Base-by-base conservation (phyloP, 305 asterid species). In the Rubia peregrina region DNA sequence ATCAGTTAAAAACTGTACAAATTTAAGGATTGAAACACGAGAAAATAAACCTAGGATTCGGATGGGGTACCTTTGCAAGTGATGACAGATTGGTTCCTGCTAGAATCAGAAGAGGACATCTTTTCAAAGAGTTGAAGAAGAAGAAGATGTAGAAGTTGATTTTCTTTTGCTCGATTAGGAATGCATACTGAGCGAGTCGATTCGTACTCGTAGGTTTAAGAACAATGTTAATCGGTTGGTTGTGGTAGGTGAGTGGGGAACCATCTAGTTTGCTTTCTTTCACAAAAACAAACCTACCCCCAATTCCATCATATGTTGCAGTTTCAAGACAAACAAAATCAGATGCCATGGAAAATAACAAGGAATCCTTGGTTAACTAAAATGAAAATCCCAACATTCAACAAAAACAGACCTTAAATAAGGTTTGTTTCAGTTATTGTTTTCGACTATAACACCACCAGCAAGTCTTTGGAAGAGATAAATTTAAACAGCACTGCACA, bases 51-150 rank as follows among this genome's bases (percentile, higher is more conserved):
- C 44, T 0, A 72, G 24, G 61, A 33, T 6, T 6, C 6, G 48
- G 12, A 42, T 16, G 26, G 11, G 74, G 3, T 64, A 67, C 77
- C 77, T 67, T 48, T 73, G 72, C 77, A 73, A 44, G 77, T 73
- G 53, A 73, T 67, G 43, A 67, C 72, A 67, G 62, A 61, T 7
- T 38, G 69, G 51, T 21, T 67, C 21, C 22, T 30, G 11, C 21
- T 24, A 8, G 66, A 53, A 7, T 13, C 30, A 9, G 66, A 65
- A 36, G 67, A 59, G 16, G 65, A 65, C 67, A 44, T 12, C 12
- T 17, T 17, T 51, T 16, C 59, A 51, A n/a, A 51, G 24, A 16
- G 59, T 51, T 17, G 22, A 51, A 51, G 59, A 5, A 17, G 22
- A 51, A 16, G 22, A 6, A 51, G 57, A 5, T 21, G 33, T 33